Evolutionary conservation across 2,329 filamentous ascomycete species (phyloP), one percentile per base, ranked within the genome.

Genomic region (Neurospora sp.): DNA sequence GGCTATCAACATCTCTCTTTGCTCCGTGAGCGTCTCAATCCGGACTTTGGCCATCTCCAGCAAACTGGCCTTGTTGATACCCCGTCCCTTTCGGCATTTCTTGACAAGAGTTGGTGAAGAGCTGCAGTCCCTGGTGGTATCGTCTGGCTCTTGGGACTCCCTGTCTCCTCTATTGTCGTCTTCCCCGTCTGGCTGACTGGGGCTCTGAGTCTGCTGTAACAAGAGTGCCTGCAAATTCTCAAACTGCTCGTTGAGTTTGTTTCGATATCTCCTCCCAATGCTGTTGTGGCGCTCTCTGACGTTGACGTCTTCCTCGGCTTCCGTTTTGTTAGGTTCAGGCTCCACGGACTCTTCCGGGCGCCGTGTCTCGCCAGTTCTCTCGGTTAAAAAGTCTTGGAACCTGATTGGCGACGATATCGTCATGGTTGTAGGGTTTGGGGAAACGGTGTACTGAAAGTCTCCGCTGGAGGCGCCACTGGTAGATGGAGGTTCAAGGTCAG

Each of bases 181-280:
- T 8, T 65, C 33, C 28, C 15, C 38, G 6, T 65, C 33, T 23
- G 38, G 28, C 28, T 28, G 23, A 28, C 23, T 28, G 23, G 23
- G 23, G 23, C 23, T 28, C 38, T 39, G 8, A 8, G 19, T 10
- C 33, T 28, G 38, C 28, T 67, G 3, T 52, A 39, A 37, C 46
- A 75, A 66, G 6, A 72, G 69, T 5, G 67, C 69, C 40, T 74
- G 70, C 66, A 75, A 39, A 4, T 37, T 52, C 43, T 73, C 73
- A 41, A 74, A 75, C 23, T 73, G 57, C 36, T 69, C 67, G 38
- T 68, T 73, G 1, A 74, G 71, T 66, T 73, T 74, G 70, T 71
- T 71, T 17, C 74, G 72, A 57, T 75, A 74, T 36, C 72, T 71
- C 38, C 72, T 74, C 28, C 74, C 73, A 68, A 74, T 73, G 68